Percentiles rank a stretch among this genome's conserved stretches.
phyloP scores from a whole-genome alignment of 371 early-diverging fungal genomes.

The Parasitella parasitica region DNA sequence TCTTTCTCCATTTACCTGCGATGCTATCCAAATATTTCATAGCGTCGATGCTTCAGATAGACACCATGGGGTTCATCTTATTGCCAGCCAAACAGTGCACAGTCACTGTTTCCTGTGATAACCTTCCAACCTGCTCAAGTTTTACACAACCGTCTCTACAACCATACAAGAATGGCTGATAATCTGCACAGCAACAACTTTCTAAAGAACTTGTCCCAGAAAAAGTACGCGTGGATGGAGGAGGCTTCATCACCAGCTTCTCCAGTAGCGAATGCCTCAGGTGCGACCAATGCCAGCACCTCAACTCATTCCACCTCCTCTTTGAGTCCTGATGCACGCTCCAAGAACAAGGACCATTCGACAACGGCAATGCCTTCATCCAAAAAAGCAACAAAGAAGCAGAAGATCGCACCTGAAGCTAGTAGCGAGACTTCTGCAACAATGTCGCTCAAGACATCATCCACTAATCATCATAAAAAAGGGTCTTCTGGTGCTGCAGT shows the following conservation, averaged over 20 bases:
- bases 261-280: not conserved
- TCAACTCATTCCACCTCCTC: conserved; percentile 1
- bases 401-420: not conserved
- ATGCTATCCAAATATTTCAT: no score
- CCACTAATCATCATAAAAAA: not conserved
- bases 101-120: no score
- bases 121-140: not conserved
- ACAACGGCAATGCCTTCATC: not conserved
- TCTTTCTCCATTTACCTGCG: no score
- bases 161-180: not conserved
- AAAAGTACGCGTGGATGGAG: conserved; percentile 56
- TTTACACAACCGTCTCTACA: not conserved
- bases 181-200: conserved; percentile 29
- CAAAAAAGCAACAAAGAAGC: not conserved
- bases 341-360: not conserved
- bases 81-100: no score
- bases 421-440: not conserved
- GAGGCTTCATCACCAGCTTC: conserved; percentile 21
- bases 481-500: not conserved
- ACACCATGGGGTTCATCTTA: no score
- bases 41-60: no score
- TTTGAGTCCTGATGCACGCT: not conserved
- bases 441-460: not conserved
- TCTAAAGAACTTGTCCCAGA: conserved; percentile 47
- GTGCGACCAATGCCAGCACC: not conserved